Conservation (phyloP, 129 eudicot species). For the Lactuca saligna region DNA sequence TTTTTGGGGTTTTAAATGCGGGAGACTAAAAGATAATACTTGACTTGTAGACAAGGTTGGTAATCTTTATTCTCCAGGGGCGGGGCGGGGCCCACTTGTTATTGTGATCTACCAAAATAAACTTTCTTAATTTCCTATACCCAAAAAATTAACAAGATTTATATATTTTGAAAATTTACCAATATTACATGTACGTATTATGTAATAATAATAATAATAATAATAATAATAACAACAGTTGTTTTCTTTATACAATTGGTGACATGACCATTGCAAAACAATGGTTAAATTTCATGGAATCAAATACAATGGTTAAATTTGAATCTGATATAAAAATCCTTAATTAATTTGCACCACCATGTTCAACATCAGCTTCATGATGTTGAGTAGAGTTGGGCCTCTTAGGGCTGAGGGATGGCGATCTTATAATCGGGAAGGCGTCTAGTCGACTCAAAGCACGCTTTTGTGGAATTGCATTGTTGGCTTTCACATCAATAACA, state of each 20-base stretch:
- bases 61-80: no score
- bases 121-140: no score
- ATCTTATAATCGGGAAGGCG: conserved; percentile 22
- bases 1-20: background rate
- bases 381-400: conserved; percentile 6
- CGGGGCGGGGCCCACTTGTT: no score
- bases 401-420: conserved; percentile 22
- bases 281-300: background rate
- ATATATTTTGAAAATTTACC: no score
- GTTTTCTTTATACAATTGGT: background rate
- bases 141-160: no score
- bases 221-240: no score
- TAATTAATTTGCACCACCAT: conserved; percentile 19
- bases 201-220: no score
- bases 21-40: background rate
- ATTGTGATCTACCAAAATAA: no score
- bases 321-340: background rate
- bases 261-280: background rate
- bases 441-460: conserved; percentile 25
- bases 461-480: conserved; percentile 10
- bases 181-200: no score
- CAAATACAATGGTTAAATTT: background rate
- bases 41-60: background rate
- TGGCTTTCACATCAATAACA: background rate
- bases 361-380: conserved; percentile 11